Percentiles rank a stretch among this genome's conserved stretches.
phyloP scores from a whole-genome alignment of 108 stramenopile genomes.

The Pseudonitzschia pungens region DNA sequence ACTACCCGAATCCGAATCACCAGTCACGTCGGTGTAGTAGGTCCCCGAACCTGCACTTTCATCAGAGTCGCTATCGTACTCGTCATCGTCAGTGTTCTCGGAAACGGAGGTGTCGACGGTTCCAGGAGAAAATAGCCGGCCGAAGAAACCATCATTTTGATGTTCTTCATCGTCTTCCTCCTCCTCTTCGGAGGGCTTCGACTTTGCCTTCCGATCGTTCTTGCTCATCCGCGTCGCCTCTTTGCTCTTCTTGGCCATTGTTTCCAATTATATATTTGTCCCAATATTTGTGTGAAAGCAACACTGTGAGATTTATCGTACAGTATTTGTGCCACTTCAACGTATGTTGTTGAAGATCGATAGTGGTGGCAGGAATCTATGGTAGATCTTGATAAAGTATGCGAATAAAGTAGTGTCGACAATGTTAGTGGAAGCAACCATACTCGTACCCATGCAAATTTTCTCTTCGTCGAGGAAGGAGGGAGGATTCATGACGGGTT shows the following conservation, averaged over 20 bases:
- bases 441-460: background rate
- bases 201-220: too few species aligned
- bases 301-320: background rate
- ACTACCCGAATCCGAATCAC: background rate
- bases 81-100: constrained; percentile 14
- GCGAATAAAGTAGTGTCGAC: background rate
- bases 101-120: constrained; percentile 26
- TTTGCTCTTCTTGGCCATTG: constrained; percentile 16
- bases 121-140: constrained; percentile 26
- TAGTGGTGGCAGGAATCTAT: background rate
- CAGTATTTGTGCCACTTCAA: too few species aligned
- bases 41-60: constrained; percentile 23
- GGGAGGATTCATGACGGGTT: background rate
- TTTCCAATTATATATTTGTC: background rate
- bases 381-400: background rate
- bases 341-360: background rate
- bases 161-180: background rate
- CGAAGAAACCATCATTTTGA: constrained; percentile 18
- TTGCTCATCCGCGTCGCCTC: background rate
- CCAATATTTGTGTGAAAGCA: background rate
- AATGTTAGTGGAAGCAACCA: constrained; percentile 1
- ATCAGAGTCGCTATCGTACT: constrained; percentile 17
- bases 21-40: constrained; percentile 9
- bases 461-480: constrained; percentile 1
- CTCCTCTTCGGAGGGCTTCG: background rate